Conservation (phyloP, 2,329 filamentous ascomycete species). For the Colletotrichum trifolii region DNA sequence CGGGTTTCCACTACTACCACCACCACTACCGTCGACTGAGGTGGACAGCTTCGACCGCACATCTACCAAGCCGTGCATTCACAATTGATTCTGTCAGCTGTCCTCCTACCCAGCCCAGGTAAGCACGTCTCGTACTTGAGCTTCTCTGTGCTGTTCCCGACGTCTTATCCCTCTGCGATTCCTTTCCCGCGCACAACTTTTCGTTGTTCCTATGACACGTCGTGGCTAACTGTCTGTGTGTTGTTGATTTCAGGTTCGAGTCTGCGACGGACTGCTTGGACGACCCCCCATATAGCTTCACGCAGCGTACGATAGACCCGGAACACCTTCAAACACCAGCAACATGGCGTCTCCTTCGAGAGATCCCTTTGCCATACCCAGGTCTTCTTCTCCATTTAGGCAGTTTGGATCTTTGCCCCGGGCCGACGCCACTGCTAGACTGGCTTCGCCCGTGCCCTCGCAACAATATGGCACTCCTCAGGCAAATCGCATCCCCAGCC, state of each 20-base stretch:
- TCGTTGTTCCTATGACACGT: constrained; percentile 15
- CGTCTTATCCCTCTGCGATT: constrained; percentile 1
- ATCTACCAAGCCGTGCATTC: constrained; percentile 27
- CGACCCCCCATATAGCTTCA: constrained; percentile 15
- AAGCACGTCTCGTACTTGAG: constrained; percentile 26
- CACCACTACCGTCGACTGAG: no score
- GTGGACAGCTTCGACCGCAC: constrained; percentile 32
- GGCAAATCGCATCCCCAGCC: constrained; percentile 60
- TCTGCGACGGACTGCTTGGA: constrained; percentile 31
- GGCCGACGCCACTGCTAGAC: constrained; percentile 69
- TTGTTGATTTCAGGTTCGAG: constrained; percentile 30
- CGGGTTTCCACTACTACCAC: constrained; percentile 33
- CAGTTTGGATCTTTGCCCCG: constrained; percentile 61
- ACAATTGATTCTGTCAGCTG: constrained; percentile 38
- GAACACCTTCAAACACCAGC: not conserved
- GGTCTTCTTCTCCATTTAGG: constrained; percentile 47
- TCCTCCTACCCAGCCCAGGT: constrained; percentile 31
- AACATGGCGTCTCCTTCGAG: constrained; percentile 53
- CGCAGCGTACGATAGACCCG: no score
- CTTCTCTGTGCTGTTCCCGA: constrained; percentile 1
- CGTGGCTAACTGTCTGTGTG: constrained; percentile 33
- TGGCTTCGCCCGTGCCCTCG: constrained; percentile 66
- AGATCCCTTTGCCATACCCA: constrained; percentile 49
- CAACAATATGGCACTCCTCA: constrained; percentile 49
- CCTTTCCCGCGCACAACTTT: constrained; percentile 13